Conservation (phyloP, 2,329 filamentous ascomycete species). For the Colletotrichum australisinense region DNA sequence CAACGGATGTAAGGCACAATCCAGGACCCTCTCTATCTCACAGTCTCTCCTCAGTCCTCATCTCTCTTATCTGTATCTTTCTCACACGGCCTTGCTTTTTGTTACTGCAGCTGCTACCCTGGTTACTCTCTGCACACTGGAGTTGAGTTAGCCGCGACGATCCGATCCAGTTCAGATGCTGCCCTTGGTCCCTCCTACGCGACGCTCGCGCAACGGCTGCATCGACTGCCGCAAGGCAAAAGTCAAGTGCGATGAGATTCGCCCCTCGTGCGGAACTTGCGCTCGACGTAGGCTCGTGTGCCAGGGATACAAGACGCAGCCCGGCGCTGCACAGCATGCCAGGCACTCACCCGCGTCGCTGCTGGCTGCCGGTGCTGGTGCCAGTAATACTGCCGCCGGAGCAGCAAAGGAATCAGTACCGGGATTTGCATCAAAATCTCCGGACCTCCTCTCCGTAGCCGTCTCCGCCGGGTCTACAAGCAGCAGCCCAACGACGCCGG, state of each 20-base stretch:
- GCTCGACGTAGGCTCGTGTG: conserved; percentile 43
- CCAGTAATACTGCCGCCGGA: not conserved
- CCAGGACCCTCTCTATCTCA: not conserved
- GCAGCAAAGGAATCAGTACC: not conserved
- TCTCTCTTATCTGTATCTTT: not conserved
- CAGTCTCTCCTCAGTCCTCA: not conserved
- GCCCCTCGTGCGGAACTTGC: conserved; percentile 47
- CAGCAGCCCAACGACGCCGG: not conserved
- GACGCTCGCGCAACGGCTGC: conserved; percentile 45
- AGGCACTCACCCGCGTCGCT: not conserved
- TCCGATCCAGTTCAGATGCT: not conserved
- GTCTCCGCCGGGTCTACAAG: not conserved
- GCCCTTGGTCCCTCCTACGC: conserved; percentile 19
- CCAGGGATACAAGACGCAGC: conserved; percentile 41
- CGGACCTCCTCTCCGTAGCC: not conserved
- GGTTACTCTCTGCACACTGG: not conserved
- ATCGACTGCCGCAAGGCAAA: conserved; percentile 46
- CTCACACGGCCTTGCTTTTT: not conserved
- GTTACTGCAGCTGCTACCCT: no score
- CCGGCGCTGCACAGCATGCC: not conserved
- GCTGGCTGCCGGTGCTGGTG: not conserved
- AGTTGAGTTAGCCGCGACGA: not conserved
- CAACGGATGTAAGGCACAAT: not conserved
- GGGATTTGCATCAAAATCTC: not conserved
- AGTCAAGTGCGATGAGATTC: conserved; percentile 46